Evolutionary conservation across 805 yeast species (phyloP), one percentile per base, ranked within the genome.

Genomic region (Candida arabinofermentans): DNA sequence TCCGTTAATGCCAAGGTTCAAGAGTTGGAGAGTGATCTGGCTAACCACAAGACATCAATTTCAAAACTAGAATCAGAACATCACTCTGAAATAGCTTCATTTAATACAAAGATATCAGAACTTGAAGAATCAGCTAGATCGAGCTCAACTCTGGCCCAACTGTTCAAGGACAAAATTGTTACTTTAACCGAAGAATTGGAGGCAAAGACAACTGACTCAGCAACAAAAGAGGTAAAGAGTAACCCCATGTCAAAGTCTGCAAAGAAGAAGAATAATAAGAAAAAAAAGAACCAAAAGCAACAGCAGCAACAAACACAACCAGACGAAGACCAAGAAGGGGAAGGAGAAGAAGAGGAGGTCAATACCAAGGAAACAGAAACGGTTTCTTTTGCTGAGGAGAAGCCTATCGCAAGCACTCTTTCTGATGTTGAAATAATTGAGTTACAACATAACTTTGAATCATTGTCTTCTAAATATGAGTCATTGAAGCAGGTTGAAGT

Each of bases 101-200:
- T 34, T 7, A 34, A 4, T 6, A 12, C 36, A 7, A 34, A 34
- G n/a, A 34, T 34, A 4, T 9, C 16, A 3, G 37, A 24, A 6
- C 17, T 35, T 13, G 37, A 35, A 24, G 29, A 52, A 13, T 41
- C 61, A 3, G 21, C 53, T n/a, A 51, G 51, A n/a, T 54, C 64
- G 0, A 37, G 50, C 13, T 40, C 47, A 5, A 57, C 51, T 21
- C 34, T 58, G 27, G 44, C 46, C 21, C 52, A 50, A 24, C 36
- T 54, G 27, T 59, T 55, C 36, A 53, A 58, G 24, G 57, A 58
- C 4, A 61, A 59, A 37, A 54, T 60, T 2, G 45, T 44, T 12
- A 29, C 42, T 2, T 39, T 56, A 14, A 44, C 46, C 3, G 49
- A 47, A n/a, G 54, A 57, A 41, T n/a, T 44, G n/a, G 48, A 51